phyloP scores from a whole-genome alignment of 495 filamentous ascomycete genomes.

The Chaetomidium leptoderma region DNA sequence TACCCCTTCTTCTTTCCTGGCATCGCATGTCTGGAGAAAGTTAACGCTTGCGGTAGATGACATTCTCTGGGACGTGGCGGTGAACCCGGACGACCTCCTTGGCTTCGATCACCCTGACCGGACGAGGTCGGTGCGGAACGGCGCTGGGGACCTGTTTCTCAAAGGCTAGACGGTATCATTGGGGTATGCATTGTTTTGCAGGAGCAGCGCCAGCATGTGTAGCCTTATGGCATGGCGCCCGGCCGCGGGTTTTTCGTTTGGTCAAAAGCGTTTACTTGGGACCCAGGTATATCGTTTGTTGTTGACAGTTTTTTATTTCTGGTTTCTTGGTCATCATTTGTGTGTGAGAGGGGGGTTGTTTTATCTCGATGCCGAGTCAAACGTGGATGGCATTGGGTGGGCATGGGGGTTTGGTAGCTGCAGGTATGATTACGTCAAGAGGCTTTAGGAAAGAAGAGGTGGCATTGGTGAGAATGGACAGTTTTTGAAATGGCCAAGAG shows the following conservation, averaged over 20 bases:
- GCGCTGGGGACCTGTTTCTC: conserved; percentile 53
- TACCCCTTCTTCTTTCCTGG: not conserved
- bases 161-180: conserved; percentile 35
- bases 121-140: conserved; percentile 48
- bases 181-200: conserved; percentile 1
- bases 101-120: conserved; percentile 89
- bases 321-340: not conserved
- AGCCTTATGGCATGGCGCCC: conserved; percentile 7
- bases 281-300: not conserved
- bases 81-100: conserved; percentile 68
- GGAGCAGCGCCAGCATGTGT: not conserved
- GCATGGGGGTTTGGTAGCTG: not conserved
- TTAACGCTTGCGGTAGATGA: conserved; percentile 57
- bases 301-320: not conserved
- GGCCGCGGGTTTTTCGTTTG: not conserved
- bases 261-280: not conserved
- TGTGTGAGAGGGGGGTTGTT: not conserved
- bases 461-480: not conserved
- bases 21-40: not conserved
- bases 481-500: not conserved
- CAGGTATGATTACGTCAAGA: not conserved
- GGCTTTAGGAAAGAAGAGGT: too few species aligned
- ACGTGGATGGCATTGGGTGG: conserved; percentile 2
- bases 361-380: not conserved
- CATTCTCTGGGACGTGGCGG: conserved; percentile 68